Base-by-base conservation (phyloP, 2,329 filamentous ascomycete species). In the Beauveria brongniartii region DNA sequence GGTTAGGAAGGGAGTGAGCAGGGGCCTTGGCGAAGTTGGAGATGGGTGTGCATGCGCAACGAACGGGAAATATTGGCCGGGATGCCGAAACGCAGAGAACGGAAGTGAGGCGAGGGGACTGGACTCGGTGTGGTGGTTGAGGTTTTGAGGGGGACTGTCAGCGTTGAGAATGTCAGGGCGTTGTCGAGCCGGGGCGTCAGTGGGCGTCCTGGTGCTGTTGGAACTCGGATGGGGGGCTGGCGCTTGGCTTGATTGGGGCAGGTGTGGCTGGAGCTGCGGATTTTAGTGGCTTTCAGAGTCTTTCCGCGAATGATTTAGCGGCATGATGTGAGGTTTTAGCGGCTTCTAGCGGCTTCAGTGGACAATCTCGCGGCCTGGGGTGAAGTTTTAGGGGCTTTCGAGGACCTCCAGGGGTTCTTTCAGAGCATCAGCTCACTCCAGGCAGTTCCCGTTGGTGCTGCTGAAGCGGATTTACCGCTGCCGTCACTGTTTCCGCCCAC, bases 111-210 rank as follows among this genome's bases (percentile, higher is more conserved):
- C 44, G 55, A 57, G 55, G 55, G 55, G 14, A 43, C 20, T n/a
- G 5, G 41, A 20, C 20, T 48, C n/a, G 56, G 56, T 34, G 28
- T 26, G 47, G 34, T 53, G 56, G 56, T 53, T 59, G 56, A 59
- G 48, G 34, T 37, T 59, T 59, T 59, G 56, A 59, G 56, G 48
- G 56, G 44, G 44, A 58, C 37, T 44, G 56, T 53, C 56, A 59
- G 56, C 40, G 48, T 44, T 59, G 56, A 16, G 56, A 57, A 57
- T 40, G 44, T 48, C 55, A 44, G 30, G 20, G 30, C 44, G 26
- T 40, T 18, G 43, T 56, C 44, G n/a, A 56, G 44, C 16, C 22
- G 24, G 34, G 26, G 18, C n/a, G n/a, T n/a, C n/a, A n/a, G n/a
- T n/a, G n/a, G n/a, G n/a, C 30, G 7, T 22, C 12, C 44, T 28